Evolutionary conservation across 2,329 filamentous ascomycete genomes (phyloP), one percentile per base, ranked within the genome.

Genomic region (Pseudogymnoascus sp.): DNA sequence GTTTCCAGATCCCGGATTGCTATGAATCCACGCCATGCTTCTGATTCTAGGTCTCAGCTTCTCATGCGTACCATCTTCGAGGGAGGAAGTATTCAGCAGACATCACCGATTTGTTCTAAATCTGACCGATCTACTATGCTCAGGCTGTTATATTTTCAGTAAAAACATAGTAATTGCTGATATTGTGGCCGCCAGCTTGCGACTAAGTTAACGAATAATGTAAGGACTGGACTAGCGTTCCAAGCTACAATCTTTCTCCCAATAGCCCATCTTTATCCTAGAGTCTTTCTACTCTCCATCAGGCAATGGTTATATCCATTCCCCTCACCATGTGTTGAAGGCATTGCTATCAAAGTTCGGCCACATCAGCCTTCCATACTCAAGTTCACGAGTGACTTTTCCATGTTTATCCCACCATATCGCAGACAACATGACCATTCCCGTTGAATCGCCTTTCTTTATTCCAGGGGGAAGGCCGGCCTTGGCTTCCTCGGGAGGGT

Each of bases 401-500:
- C 21, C 21, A 14, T 47, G 4, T 5, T 23, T 11, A 47, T 47
- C 14, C 42, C 42, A 47, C 42, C 42, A 47, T 47, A 47, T 7
- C 18, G 42, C 42, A 47, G 42, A 26, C 18, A 47, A 23, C 42
- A 47, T 47, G 4, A 47, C 21, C 42, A 47, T 47, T 6, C 42
- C 42, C 11, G 42, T 14, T 47, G 42, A 47, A 26, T 64, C 63
- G n/a, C 63, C 63, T 14, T 45, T 47, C 39, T 64, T 64, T 10
- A 34, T 47, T 51, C 63, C 63, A 36, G 34, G 60, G 60, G 60
- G 63, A 26, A 57, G 40, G 10, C 12, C 14, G 5, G 59, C 57
- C 18, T 47, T 47, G 3, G 12, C 42, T 47, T 47, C 42, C 18
- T 47, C 42, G 2, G 60, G 60, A 21, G 63, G 63, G 16, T 64